Percentiles rank a stretch among this genome's conserved stretches.
These are phyloP conservation scores for Graphiopsis chlorocephala DNA, from an alignment of 2,329 filamentous ascomycete species.

Conservation along the genomic window DNA sequence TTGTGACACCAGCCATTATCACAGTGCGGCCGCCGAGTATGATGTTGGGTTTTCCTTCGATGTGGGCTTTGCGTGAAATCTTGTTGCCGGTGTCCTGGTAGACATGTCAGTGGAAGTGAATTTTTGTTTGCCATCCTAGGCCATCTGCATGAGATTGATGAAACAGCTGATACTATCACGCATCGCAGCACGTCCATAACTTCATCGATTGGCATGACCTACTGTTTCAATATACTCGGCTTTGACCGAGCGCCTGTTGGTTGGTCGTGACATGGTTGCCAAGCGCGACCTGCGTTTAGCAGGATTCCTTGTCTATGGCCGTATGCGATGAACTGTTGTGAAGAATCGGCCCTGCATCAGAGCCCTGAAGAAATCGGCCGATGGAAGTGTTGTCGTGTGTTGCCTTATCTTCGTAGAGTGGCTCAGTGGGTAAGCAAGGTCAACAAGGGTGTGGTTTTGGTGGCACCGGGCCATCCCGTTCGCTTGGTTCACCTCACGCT, in stretches of 20 bases:
- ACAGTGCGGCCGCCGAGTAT: slow-evolving; percentile 93
- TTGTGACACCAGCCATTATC: slow-evolving; percentile 91
- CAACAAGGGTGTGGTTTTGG: neutral
- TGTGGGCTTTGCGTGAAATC: slow-evolving; percentile 85
- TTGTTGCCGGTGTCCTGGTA: slow-evolving; percentile 93
- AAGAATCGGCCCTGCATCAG: neutral
- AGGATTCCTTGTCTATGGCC: neutral
- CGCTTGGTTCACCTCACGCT: slow-evolving; percentile 6
- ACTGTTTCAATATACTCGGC: slow-evolving; percentile 98
- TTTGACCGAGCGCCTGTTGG: slow-evolving; percentile 62
- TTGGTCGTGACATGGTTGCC: slow-evolving; percentile 41
- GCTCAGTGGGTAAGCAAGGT: neutral
- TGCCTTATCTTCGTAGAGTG: neutral
- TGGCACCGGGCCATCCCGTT: neutral
- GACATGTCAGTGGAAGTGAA: neutral
- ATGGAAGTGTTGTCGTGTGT: neutral
- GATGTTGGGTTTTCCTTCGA: slow-evolving; percentile 95
- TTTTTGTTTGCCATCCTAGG: neutral
- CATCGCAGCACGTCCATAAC: neutral
- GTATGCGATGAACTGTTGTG: neutral
- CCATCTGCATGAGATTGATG: neutral
- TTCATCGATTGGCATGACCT: slow-evolving; percentile 33
- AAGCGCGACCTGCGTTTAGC: neutral
- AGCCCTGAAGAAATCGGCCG: neutral
- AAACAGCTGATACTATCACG: neutral